Base-by-base conservation (phyloP, 805 yeast species). In the Deakozyma indianensis region DNA sequence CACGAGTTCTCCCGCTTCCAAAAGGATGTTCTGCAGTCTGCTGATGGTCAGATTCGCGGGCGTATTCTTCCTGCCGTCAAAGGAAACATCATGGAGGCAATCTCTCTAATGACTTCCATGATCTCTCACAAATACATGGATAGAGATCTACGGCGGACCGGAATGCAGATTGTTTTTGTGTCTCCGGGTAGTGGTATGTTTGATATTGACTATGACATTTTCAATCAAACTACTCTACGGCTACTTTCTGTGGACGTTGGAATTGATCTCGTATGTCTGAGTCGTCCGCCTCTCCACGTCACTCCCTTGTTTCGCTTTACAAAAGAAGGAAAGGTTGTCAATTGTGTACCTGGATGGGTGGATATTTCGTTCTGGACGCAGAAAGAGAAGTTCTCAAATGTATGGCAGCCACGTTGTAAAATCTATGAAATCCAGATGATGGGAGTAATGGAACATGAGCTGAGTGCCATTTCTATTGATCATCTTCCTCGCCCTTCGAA, bases 391-490 rank as follows among this genome's bases (percentile, higher is more conserved):
- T 52, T 57, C 63, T 32, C 57, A 54, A 47, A 66, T 58, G 61
- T 63, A 52, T 90, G 97, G 96, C 73, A 81, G n/a, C 96, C 98
- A 0, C 69, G 92, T 28, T 87, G 96, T 61, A 86, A 85, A 55
- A 88, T 92, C 43, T 90, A 92, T 60, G 97, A 90, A 56, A 64
- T 92, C 18, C 97, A 92, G 60, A 92, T 92, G 96, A 90, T 90
- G 94, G 97, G 97, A 0, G 74, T 92, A 4, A 86, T 90, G 80
- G 97, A 90, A 55, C 85, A 84, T 54, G 96, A 92, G 56, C 67
- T 79, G 47, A 77, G 78, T 51, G 76, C 81, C 11, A 74, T 82
- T 4, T 74, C 78, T 5, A 73, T 88, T 9, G 79, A 78, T 16
- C 71, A 80, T 43, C 63, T 87, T 43, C 70, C 67, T 11, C 54